Percentiles rank a stretch among this genome's conserved stretches.
Conservation (phyloP, 768 basidiomycete genomes). For the Naganishia kalamii region DNA sequence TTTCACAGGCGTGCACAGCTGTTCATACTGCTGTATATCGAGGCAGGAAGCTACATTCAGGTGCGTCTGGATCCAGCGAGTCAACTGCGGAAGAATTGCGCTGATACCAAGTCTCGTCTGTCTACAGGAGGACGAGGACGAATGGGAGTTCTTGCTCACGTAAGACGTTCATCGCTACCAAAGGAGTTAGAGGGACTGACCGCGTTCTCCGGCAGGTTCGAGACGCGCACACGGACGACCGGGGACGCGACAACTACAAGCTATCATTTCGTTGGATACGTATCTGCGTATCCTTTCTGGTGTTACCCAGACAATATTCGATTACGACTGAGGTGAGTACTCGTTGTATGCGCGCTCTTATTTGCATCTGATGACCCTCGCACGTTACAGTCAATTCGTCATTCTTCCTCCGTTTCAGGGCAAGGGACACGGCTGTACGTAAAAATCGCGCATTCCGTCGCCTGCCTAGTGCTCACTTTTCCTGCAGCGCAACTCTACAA, state of each 20-base stretch:
- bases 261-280: slow-evolving; percentile 92
- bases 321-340: slow-evolving; percentile 68
- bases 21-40: slow-evolving; percentile 89
- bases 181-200: neutral
- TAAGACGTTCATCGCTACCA: slow-evolving; percentile 49
- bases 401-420: slow-evolving; percentile 85
- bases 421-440: slow-evolving; percentile 81
- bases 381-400: slow-evolving; percentile 71
- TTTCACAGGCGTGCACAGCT: slow-evolving; percentile 89
- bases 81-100: too few relatives aligned
- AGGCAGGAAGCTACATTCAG: slow-evolving; percentile 87
- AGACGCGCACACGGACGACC: slow-evolving; percentile 61
- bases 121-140: slow-evolving; percentile 16
- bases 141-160: slow-evolving; percentile 54
- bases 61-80: too few relatives aligned
- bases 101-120: neutral
- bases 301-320: slow-evolving; percentile 87
- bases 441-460: neutral
- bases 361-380: neutral
- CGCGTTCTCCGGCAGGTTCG: slow-evolving; percentile 57
- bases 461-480: neutral
- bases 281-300: slow-evolving; percentile 91
- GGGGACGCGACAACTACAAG: slow-evolving; percentile 45
- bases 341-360: neutral
- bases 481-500: slow-evolving; percentile 72